Conservation (phyloP, 2,329 filamentous ascomycete species). For the Cordyceps javanica region DNA sequence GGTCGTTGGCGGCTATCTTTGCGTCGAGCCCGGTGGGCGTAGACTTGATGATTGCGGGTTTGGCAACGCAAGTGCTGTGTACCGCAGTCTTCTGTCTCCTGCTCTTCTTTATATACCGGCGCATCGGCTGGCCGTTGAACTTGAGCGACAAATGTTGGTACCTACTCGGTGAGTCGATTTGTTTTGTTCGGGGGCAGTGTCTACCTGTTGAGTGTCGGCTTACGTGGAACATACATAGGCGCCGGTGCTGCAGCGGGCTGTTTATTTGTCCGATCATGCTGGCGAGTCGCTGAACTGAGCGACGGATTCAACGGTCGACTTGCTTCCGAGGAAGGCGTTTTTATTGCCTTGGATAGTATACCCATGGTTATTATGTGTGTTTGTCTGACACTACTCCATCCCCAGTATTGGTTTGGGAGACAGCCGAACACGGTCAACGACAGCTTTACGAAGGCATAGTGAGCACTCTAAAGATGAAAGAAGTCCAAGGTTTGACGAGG, state of each 20-base stretch:
- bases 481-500: too few relatives aligned
- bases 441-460: too few relatives aligned
- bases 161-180: background rate
- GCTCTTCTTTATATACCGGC: slow-evolving; percentile 7
- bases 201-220: background rate
- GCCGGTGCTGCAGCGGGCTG: slow-evolving; percentile 12
- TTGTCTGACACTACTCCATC: slow-evolving; percentile 8
- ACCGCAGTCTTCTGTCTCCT: slow-evolving; percentile 16
- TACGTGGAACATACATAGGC: background rate
- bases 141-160: background rate
- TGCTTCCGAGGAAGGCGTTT: slow-evolving; percentile 15
- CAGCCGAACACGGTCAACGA: too few relatives aligned
- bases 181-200: background rate
- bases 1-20: slow-evolving; percentile 17
- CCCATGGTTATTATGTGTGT: slow-evolving; percentile 15
- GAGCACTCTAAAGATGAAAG: too few relatives aligned
- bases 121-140: background rate
- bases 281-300: slow-evolving; percentile 17
- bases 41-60: slow-evolving; percentile 17
- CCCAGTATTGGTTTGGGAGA: background rate
- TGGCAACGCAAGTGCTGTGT: slow-evolving; percentile 17
- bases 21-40: slow-evolving; percentile 17
- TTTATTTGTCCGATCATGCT: slow-evolving; percentile 16
- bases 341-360: slow-evolving; percentile 16
- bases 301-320: slow-evolving; percentile 17